Conservation (phyloP, 805 yeast genomes). For the Phaffomyces thermotolerans region DNA sequence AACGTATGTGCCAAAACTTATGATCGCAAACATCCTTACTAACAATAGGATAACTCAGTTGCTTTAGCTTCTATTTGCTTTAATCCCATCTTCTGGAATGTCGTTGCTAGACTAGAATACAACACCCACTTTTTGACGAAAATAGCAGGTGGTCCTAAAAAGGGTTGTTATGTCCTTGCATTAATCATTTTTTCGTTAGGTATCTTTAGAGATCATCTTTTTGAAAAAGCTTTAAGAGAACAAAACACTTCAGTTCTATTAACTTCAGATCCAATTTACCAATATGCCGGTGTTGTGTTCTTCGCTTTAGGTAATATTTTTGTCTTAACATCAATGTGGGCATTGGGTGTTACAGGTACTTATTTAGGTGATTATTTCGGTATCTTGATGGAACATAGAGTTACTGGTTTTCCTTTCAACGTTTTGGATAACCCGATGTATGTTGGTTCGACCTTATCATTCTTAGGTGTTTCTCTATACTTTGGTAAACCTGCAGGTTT, state of each 20-base stretch:
- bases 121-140: constrained; percentile 70
- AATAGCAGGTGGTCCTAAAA: constrained; percentile 54
- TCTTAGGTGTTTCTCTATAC: constrained; percentile 85
- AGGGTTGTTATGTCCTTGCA: constrained; percentile 85
- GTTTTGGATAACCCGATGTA: constrained; percentile 94
- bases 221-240: constrained; percentile 59
- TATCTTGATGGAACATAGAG: constrained; percentile 83
- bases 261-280: constrained; percentile 30
- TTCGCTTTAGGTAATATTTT: constrained; percentile 72
- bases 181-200: constrained; percentile 80
- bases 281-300: constrained; percentile 43
- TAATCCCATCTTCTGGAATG: constrained; percentile 95
- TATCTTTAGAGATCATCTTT: constrained; percentile 67
- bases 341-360: constrained; percentile 92
- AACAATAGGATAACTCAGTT: constrained; percentile 17
- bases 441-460: constrained; percentile 83
- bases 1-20: constrained; percentile 13
- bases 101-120: constrained; percentile 82
- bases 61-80: constrained; percentile 68
- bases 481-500: constrained; percentile 89
- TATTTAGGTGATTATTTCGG: constrained; percentile 97
- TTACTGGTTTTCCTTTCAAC: constrained; percentile 89
- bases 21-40: background rate
- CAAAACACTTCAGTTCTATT: constrained; percentile 65
- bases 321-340: constrained; percentile 82